Evolutionary conservation across 2,329 filamentous ascomycete genomes (phyloP), one percentile per base, ranked within the genome.

Genomic region (Cladophialophora carrionii): DNA sequence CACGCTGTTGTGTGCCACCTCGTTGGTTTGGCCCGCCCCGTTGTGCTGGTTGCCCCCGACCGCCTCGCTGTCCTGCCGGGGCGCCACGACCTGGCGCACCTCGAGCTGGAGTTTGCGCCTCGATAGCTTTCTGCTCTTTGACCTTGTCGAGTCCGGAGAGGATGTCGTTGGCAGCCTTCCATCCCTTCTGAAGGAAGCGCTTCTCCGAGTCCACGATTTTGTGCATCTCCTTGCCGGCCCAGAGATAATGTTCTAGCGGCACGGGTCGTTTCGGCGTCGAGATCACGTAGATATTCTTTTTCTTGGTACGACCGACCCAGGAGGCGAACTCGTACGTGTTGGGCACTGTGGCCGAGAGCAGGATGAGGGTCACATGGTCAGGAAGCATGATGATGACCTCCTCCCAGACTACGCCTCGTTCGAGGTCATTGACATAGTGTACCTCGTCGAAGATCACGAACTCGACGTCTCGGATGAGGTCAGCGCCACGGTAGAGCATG

Each of bases 311-410:
- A 10, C 95, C 95, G 26, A 99, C 94, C 95, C 95, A 99, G 0
- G 93, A 98, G 1, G 95, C 95, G 73, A 99, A 99, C 75, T 99
- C 95, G 68, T 97, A 87, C 0, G 95, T 98, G 75, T 99, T 99
- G 1, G 95, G 95, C 0, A 99, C 95, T 0, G 95, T 99, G 0
- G 95, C 95, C 4, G 95, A 99, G 2, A 99, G 84, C 1, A 98
- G 82, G 71, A 99, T 99, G 24, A 99, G 84, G 1, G 95, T 96
- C 46, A 99, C 92, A 78, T 99, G 95, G 75, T 96, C 93, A 0
- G 95, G 95, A 62, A 99, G 84, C 95, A 99, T 98, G 73, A 99
- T 99, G 74, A 99, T 99, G 73, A 99, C 95, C 78, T 99, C 95
- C 78, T 99, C 95, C 95, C 95, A 99, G 0, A 99, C 95, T 5